A percentile compares a stretch with the other conserved stretches of the same genome.
Conservation (phyloP, 768 basidiomycete species). For the Suillus bovinus region DNA sequence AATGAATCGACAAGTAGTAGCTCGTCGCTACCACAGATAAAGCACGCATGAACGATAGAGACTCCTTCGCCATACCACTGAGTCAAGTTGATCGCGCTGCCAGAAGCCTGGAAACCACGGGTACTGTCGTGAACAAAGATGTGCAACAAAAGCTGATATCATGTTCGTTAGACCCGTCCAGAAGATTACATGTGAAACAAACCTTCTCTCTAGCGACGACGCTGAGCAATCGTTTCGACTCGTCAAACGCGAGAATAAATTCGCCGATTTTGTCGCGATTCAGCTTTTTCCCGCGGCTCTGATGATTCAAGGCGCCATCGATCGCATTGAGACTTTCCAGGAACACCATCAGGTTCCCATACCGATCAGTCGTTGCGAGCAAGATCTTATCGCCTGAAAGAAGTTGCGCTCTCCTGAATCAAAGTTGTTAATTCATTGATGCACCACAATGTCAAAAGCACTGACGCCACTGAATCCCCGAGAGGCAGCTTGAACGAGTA, state of each 20-base stretch:
- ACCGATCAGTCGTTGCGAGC: slow-evolving; percentile 39
- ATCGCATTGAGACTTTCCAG: slow-evolving; percentile 37
- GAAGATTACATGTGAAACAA: neutral
- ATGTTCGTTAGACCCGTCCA: neutral
- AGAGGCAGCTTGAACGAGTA: slow-evolving; percentile 23
- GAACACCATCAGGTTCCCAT: slow-evolving; percentile 38
- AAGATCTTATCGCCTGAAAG: slow-evolving; percentile 44
- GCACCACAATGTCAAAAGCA: neutral
- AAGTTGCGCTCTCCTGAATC: slow-evolving; percentile 39
- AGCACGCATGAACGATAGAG: slow-evolving; percentile 38
- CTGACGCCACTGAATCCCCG: slow-evolving; percentile 17
- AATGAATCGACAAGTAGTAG: slow-evolving; percentile 48
- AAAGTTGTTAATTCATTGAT: neutral
- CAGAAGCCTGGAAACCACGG: slow-evolving; percentile 43
- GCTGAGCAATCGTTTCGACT: slow-evolving; percentile 49
- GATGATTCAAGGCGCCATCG: slow-evolving; percentile 29
- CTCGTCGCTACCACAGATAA: slow-evolving; percentile 54
- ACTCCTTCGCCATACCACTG: slow-evolving; percentile 42
- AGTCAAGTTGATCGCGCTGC: slow-evolving; percentile 40
- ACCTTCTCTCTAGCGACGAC: slow-evolving; percentile 47
- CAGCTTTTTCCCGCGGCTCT: slow-evolving; percentile 32
- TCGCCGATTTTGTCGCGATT: slow-evolving; percentile 49
- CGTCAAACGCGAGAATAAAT: slow-evolving; percentile 50
- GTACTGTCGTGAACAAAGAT: slow-evolving; percentile 49
- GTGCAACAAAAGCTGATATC: slow-evolving; percentile 39